These are phyloP conservation scores for Xanthoparmelia taractica DNA, from an alignment of 495 filamentous ascomycete species.

Conservation along the genomic window DNA sequence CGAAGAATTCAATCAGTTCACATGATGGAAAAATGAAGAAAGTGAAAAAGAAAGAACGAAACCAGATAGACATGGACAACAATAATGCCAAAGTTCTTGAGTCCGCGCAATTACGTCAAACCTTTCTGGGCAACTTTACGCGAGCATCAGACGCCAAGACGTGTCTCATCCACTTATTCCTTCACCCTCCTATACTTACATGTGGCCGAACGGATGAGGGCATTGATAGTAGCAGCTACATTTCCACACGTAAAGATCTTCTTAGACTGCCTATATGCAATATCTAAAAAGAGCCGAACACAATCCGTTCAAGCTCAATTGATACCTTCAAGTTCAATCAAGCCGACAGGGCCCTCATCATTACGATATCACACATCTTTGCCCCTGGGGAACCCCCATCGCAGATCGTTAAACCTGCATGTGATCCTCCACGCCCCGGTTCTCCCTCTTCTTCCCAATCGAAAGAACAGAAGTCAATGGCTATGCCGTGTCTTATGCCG, in stretches of 20 bases:
- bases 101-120: neutral
- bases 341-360: neutral
- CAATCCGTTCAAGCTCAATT: too few relatives aligned
- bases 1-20: neutral
- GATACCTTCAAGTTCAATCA: too few relatives aligned
- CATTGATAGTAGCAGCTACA: too few relatives aligned
- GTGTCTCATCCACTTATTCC: too few relatives aligned
- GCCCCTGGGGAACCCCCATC: neutral
- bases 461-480: too few relatives aligned
- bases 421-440: neutral
- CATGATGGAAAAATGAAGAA: neutral
- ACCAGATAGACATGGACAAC: neutral
- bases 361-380: neutral
- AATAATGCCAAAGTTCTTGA: neutral
- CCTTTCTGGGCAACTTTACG: neutral
- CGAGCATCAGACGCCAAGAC: neutral
- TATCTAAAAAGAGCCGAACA: too few relatives aligned
- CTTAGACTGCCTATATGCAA: too few relatives aligned
- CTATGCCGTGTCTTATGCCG: too few relatives aligned
- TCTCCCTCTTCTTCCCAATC: too few relatives aligned
- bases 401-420: neutral
- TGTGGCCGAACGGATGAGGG: too few relatives aligned
- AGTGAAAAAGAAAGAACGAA: neutral
- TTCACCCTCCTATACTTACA: too few relatives aligned
- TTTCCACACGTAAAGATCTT: too few relatives aligned